Conservation (phyloP, 2,329 filamentous ascomycete species). For the Plectosphaerella sp. region DNA sequence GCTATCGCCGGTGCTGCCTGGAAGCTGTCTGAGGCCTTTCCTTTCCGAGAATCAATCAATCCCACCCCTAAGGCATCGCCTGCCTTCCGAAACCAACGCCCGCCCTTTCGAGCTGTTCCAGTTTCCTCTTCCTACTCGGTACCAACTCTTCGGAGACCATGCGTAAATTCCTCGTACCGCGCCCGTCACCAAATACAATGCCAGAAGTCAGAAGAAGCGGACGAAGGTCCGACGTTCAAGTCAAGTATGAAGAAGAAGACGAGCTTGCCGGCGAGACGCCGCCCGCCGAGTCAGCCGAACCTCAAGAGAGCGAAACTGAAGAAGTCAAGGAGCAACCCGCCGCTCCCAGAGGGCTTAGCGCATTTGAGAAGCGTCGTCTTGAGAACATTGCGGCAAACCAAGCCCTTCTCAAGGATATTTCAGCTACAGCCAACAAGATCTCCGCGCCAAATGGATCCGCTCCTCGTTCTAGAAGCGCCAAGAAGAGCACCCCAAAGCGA, state of each 20-base stretch:
- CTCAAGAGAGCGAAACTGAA: conserved; percentile 30
- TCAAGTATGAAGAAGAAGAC: background rate
- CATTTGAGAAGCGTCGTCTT: conserved; percentile 79
- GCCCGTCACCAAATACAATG: background rate
- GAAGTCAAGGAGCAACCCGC: conserved; percentile 11
- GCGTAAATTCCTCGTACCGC: conserved; percentile 1
- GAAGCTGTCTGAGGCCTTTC: background rate
- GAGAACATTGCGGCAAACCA: conserved; percentile 87
- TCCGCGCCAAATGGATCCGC: conserved; percentile 51
- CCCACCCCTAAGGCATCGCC: too few species aligned
- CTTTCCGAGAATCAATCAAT: too few species aligned
- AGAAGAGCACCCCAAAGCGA: conserved; percentile 22
- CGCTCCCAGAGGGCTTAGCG: conserved; percentile 54
- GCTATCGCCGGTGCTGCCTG: too few species aligned
- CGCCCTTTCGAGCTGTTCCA: too few species aligned
- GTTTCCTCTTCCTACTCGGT: too few species aligned
- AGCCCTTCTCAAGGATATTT: conserved; percentile 72
- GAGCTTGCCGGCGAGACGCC: background rate
- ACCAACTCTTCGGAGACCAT: background rate
- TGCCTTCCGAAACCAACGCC: too few species aligned
- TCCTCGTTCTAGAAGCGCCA: conserved; percentile 4
- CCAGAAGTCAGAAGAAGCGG: background rate
- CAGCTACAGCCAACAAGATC: conserved; percentile 65
- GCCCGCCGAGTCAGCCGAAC: background rate
- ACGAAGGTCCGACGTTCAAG: background rate